Conservation (phyloP, 2,329 filamentous ascomycete genomes). For the Cercospora sojina region DNA sequence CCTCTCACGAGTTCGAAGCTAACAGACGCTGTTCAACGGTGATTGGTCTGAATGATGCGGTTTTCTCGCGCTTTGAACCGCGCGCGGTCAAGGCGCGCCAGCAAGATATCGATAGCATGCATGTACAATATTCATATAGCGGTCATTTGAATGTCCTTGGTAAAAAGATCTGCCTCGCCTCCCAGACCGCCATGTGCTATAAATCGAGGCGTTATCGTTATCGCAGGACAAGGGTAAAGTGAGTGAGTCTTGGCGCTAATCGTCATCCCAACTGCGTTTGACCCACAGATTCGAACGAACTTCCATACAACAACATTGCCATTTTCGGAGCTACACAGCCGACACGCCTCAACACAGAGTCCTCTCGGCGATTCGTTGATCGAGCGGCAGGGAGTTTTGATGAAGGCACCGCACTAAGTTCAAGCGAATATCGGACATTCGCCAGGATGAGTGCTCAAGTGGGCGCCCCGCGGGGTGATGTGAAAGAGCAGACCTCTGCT, state of each 20-base stretch:
- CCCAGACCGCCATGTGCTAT: background rate
- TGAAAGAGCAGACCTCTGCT: background rate
- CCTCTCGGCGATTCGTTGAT: background rate
- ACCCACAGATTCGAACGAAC: slow-evolving; percentile 2
- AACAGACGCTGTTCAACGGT: background rate
- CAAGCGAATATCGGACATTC: background rate
- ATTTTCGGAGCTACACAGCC: background rate
- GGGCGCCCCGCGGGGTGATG: slow-evolving; percentile 1
- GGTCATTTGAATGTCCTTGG: background rate
- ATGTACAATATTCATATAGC: background rate
- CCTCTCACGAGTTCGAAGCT: background rate
- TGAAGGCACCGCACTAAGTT: background rate
- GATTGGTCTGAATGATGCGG: background rate
- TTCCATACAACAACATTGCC: slow-evolving; percentile 3
- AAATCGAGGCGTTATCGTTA: background rate
- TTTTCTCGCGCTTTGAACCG: background rate
- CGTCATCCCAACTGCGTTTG: slow-evolving; percentile 7
- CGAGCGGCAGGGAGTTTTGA: background rate
- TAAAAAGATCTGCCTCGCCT: background rate
- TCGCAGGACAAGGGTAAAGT: background rate
- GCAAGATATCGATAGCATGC: background rate
- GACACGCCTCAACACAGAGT: background rate
- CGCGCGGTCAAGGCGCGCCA: too few relatives aligned
- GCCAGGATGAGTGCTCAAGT: slow-evolving; percentile 8
- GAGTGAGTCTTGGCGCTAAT: background rate